Evolutionary conservation across 2,329 filamentous ascomycete genomes (phyloP), one percentile per base, ranked within the genome.

Genomic region (Aureobasidium sp.): DNA sequence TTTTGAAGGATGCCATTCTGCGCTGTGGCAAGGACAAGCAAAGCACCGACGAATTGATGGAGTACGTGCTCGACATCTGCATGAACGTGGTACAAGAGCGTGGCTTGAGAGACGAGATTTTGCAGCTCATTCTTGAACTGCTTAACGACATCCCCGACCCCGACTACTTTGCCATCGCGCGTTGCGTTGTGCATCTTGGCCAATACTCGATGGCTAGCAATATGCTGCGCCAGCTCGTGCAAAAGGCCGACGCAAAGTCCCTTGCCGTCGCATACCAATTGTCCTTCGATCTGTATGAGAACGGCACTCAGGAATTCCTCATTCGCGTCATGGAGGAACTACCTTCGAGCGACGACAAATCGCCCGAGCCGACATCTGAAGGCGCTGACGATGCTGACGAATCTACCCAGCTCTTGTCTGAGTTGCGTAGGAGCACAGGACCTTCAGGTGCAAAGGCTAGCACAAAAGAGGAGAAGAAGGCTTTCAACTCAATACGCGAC

Each of bases 21-120:
- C 86, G 91, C 36, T 93, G 90, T n/a, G 91, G 86, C 70, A 86
- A 92, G 54, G 91, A 95, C 66, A 90, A 91, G 75, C 91, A 89
- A 76, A 82, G 72, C 65, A 88, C 91, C 21, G 92, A 97, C 72
- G 93, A 97, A 73, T 78, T 99, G 62, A 94, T 99, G 87, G 94
- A 99, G 68, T 99, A 99, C 71, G 89, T 94, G 25, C 78, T 99
- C 64, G 86, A 92, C 67, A 95, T 99, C 67, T 97, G 93, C 80
- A 96, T 99, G 91, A 92, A 95, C 65, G 88, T 97, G 64, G 91
- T 99, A 21, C 94, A 97, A 76, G 94, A 99, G 77, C 86, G 93
- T 59, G 86, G 87, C 50, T 84, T 97, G 70, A 86, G 94, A 65
- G 86, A 86, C 68, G 83, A 87, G 79, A 97, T 99, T 59, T 77